Conservation (phyloP, 2,329 filamentous ascomycete genomes). For the Diplodia intermedia region DNA sequence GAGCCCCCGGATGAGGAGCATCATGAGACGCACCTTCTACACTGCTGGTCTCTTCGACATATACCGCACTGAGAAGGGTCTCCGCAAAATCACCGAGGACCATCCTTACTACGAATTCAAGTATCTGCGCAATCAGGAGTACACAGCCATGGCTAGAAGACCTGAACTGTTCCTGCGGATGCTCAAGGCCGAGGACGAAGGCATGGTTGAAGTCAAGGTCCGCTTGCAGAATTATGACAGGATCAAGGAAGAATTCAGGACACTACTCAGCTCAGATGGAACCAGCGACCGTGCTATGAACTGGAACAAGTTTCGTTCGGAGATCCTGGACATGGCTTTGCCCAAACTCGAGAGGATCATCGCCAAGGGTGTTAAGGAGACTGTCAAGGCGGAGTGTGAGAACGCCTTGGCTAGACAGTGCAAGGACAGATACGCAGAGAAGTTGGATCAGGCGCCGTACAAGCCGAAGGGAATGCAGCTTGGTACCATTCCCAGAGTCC, state of each 20-base stretch:
- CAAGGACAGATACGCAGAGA: constrained; percentile 85
- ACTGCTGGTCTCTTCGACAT: constrained; percentile 84
- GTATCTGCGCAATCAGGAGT: constrained; percentile 88
- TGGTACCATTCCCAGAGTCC: constrained; percentile 84
- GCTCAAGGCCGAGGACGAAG: constrained; percentile 95
- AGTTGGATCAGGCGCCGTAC: constrained; percentile 93
- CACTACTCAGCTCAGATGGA: constrained; percentile 91
- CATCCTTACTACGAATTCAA: constrained; percentile 98
- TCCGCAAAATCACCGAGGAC: constrained; percentile 91
- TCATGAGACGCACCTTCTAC: constrained; percentile 84
- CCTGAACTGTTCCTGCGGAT: constrained; percentile 95
- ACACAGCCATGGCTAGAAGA: constrained; percentile 78
- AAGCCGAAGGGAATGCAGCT: constrained; percentile 92
- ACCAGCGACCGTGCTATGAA: constrained; percentile 93
- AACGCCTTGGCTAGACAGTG: constrained; percentile 88
- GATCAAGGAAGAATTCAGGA: constrained; percentile 78
- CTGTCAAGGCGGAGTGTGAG: constrained; percentile 90
- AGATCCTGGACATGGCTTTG: constrained; percentile 82
- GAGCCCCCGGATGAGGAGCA: constrained; percentile 87
- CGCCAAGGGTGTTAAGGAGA: constrained; percentile 91
- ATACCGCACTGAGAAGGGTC: constrained; percentile 88
- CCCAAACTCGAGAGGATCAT: constrained; percentile 83
- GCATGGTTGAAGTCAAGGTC: constrained; percentile 84
- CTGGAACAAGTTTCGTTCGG: constrained; percentile 88
- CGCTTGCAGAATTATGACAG: constrained; percentile 76